These are phyloP conservation scores for Bathelium albidoporum DNA, from an alignment of 495 filamentous ascomycete species.

Conservation along the genomic window DNA sequence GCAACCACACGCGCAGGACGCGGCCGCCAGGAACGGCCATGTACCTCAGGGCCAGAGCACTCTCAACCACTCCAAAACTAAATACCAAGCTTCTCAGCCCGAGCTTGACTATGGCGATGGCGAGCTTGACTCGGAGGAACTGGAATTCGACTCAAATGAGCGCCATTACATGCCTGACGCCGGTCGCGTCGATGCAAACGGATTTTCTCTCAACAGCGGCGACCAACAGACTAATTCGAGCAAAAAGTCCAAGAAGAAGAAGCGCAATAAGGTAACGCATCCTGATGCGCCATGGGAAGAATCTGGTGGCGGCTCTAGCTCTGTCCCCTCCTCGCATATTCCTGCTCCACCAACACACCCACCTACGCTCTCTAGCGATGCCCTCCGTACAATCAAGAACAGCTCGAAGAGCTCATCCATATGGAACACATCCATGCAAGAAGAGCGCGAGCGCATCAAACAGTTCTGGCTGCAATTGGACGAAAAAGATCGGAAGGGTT, in stretches of 20 bases:
- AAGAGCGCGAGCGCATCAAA: conserved; percentile 94
- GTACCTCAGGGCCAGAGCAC: conserved; percentile 12
- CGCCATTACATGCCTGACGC: conserved; percentile 35
- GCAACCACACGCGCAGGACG: conserved; percentile 13
- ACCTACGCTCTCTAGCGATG: conserved; percentile 15
- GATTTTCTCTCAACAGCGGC: not conserved
- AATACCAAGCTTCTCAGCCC: conserved; percentile 1
- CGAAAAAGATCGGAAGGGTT: conserved; percentile 81
- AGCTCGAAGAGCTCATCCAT: conserved; percentile 59
- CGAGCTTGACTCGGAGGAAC: conserved; percentile 10
- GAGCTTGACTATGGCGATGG: conserved; percentile 19
- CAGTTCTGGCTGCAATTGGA: conserved; percentile 97
- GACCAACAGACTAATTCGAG: not conserved
- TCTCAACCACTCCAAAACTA: conserved; percentile 2
- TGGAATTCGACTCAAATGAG: conserved; percentile 29
- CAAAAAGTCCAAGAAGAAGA: conserved; percentile 41
- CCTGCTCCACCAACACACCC: conserved; percentile 27
- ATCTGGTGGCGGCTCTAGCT: conserved; percentile 20
- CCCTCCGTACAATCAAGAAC: conserved; percentile 12
- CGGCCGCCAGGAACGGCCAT: conserved; percentile 18
- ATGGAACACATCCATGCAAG: conserved; percentile 89
- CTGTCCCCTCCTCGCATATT: conserved; percentile 28
- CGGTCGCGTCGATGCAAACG: not conserved
- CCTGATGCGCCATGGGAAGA: conserved; percentile 9
- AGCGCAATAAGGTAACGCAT: conserved; percentile 21